A percentile compares a stretch with the other conserved stretches of the same genome.
phyloP scores from a whole-genome alignment of 441 rosid genomes.

The Corymbia calophylla region DNA sequence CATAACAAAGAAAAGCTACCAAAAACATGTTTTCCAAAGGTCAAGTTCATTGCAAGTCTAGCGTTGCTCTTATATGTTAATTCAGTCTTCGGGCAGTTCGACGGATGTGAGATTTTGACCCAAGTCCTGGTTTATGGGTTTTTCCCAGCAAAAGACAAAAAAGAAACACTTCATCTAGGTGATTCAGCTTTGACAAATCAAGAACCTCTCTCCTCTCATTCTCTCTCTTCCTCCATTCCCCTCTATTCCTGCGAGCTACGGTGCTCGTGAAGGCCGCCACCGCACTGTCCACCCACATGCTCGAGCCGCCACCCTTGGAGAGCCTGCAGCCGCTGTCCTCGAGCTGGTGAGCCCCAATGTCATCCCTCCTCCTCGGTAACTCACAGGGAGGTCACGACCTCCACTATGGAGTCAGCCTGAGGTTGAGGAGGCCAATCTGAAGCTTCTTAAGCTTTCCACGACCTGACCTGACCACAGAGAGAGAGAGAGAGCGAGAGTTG shows the following conservation, averaged over 20 bases:
- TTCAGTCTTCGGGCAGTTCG: neutral
- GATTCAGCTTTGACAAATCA: no score
- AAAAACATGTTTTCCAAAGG: neutral
- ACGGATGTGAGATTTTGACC: neutral
- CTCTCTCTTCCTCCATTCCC: neutral
- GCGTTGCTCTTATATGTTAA: neutral
- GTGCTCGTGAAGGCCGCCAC: neutral
- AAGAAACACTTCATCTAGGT: no score
- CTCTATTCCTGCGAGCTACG: neutral
- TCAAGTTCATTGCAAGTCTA: neutral
- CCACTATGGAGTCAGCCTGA: neutral
- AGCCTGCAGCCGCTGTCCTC: neutral
- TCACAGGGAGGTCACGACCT: neutral
- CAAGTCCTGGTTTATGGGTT: neutral
- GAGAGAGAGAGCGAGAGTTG: neutral
- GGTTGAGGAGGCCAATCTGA: neutral
- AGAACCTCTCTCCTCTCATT: no score
- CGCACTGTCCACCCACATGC: neutral
- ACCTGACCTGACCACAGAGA: neutral
- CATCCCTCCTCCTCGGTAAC: neutral
- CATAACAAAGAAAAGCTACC: neutral
- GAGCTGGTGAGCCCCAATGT: neutral
- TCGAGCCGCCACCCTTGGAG: neutral
- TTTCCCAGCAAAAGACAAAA: no score
- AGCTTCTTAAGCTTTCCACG: neutral